Conservation (phyloP, 257 asterid genomes). For the Salvia splendens region DNA sequence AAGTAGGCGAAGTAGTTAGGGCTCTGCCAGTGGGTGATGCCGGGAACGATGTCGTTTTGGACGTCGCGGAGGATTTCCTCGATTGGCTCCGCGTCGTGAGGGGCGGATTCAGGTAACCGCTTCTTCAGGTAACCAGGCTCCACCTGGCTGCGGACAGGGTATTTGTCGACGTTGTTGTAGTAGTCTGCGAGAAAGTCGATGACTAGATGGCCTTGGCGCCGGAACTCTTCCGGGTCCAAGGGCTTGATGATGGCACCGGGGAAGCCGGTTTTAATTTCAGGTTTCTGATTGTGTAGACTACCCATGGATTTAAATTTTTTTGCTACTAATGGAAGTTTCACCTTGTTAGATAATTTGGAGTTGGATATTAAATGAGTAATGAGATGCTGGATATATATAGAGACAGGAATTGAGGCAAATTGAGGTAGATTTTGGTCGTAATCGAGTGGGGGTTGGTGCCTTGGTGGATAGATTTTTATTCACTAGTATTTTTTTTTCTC, state of each 20-base stretch:
- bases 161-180: slow-evolving; percentile 63
- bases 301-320: slow-evolving; percentile 33
- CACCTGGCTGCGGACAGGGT: slow-evolving; percentile 77
- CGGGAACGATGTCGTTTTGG: slow-evolving; percentile 64
- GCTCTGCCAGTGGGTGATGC: slow-evolving; percentile 81
- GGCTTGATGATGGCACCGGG: slow-evolving; percentile 49
- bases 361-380: too few relatives aligned
- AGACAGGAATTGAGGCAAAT: too few relatives aligned
- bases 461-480: too few relatives aligned
- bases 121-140: slow-evolving; percentile 66
- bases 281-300: slow-evolving; percentile 42
- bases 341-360: too few relatives aligned
- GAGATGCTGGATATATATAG: too few relatives aligned
- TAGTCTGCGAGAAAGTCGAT: slow-evolving; percentile 75
- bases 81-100: slow-evolving; percentile 56
- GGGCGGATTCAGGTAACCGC: slow-evolving; percentile 59
- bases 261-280: slow-evolving; percentile 27
- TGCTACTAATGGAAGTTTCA: neutral
- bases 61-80: slow-evolving; percentile 62
- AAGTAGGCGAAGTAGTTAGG: slow-evolving; percentile 75
- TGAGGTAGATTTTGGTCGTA: too few relatives aligned
- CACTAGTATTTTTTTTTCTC: too few relatives aligned
- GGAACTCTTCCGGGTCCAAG: slow-evolving; percentile 65
- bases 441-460: too few relatives aligned
- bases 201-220: slow-evolving; percentile 64